Percentiles rank a stretch among this genome's conserved stretches.
Conservation (phyloP, 331 rosid genomes). For the Erythrophleum ivorense region DNA sequence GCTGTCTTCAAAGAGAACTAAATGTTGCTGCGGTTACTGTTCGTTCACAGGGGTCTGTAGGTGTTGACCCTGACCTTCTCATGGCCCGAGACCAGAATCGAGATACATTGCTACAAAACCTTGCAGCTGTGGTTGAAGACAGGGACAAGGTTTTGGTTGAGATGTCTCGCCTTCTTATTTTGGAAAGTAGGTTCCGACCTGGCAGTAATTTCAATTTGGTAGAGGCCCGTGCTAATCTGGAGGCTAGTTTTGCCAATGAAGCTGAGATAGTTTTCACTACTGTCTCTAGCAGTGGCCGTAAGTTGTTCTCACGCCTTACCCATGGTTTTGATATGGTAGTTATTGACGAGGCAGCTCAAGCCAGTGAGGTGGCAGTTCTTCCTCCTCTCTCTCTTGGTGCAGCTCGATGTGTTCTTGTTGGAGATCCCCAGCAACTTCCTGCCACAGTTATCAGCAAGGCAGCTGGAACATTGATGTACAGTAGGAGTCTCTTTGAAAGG, state of each 20-base stretch:
- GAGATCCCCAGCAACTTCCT: constrained; percentile 99
- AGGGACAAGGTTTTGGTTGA: constrained; percentile 94
- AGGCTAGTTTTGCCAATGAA: constrained; percentile 99
- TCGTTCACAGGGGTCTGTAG: constrained; percentile 97
- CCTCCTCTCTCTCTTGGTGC: constrained; percentile 99
- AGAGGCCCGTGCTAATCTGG: constrained; percentile 96
- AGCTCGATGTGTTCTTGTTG: constrained; percentile 98
- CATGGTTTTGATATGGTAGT: constrained; percentile 99
- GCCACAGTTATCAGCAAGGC: constrained; percentile 99
- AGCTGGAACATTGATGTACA: constrained; percentile 95
- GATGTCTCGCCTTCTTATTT: constrained; percentile 89
- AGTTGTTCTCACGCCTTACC: constrained; percentile 94
- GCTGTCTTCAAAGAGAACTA: constrained; percentile 84
- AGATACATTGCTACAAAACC: constrained; percentile 81
- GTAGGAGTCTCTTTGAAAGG: constrained; percentile 97
- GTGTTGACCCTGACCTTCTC: constrained; percentile 95
- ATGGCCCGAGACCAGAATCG: constrained; percentile 92
- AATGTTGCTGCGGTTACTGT: constrained; percentile 87
- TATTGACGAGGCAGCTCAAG: constrained; percentile 99
- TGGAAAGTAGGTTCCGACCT: constrained; percentile 89
- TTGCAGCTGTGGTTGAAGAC: constrained; percentile 92
- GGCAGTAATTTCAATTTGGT: constrained; percentile 85
- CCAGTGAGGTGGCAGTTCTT: constrained; percentile 94
- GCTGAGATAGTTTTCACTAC: constrained; percentile 98
- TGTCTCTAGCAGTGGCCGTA: constrained; percentile 98